Conservation (phyloP, 164 flowering plant species). For the Dillenia suffruticosa region DNA sequence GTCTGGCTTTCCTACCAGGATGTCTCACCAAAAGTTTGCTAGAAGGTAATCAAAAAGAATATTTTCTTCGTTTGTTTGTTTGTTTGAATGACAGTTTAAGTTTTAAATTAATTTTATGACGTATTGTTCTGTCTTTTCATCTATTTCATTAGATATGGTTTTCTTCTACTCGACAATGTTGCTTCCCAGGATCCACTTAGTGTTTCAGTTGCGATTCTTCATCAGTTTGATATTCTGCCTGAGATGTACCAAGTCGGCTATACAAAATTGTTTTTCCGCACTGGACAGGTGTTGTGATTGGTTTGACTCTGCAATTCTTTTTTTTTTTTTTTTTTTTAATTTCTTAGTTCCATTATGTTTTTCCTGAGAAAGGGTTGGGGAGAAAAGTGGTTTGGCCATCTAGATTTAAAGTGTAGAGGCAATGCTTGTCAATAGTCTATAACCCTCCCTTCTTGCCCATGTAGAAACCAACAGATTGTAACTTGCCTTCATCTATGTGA, state of each 20-base stretch:
- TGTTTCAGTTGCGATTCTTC: slow-evolving; percentile 97
- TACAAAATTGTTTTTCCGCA: slow-evolving; percentile 94
- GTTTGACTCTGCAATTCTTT: background rate
- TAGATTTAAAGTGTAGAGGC: no score
- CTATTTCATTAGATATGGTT: slow-evolving; percentile 66
- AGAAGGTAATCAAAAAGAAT: slow-evolving; percentile 51
- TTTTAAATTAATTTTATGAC: no score
- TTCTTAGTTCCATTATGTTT: no score
- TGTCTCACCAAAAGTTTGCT: slow-evolving; percentile 97
- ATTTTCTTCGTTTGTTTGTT: background rate
- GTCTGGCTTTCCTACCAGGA: slow-evolving; percentile 93
- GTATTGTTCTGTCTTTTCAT: background rate
- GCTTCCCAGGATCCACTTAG: slow-evolving; percentile 93
- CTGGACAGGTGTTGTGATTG: slow-evolving; percentile 73
- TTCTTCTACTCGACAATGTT: slow-evolving; percentile 77
- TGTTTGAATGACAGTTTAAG: background rate
- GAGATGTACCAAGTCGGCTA: slow-evolving; percentile 99
- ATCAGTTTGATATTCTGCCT: slow-evolving; percentile 87
- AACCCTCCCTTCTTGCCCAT: background rate
- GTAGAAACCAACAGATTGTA: no score
- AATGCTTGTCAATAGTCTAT: no score
- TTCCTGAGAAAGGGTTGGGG: no score
- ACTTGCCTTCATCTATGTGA: no score
- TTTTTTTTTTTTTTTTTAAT: no score
- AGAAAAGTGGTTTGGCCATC: no score